phyloP scores from a whole-genome alignment of 2,329 filamentous ascomycete genomes.

The Aspergillus ibericus region DNA sequence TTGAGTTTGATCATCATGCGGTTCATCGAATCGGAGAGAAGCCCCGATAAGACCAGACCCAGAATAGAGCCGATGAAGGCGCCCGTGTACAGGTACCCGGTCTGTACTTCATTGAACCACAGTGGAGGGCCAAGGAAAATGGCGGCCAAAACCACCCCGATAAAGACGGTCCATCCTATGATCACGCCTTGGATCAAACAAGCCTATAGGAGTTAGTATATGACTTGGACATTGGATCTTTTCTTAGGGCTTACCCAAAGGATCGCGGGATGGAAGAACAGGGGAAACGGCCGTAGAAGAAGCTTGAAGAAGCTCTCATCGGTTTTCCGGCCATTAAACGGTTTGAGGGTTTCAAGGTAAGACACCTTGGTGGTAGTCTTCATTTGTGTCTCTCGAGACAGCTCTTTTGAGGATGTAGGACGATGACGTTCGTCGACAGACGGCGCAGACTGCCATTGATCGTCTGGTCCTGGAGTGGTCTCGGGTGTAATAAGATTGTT shows the following conservation, averaged over 20 bases:
- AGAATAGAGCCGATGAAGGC: constrained; percentile 80
- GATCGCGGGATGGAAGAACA: constrained; percentile 82
- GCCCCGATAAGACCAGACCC: constrained; percentile 74
- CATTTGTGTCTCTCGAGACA: constrained; percentile 3
- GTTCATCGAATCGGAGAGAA: constrained; percentile 71
- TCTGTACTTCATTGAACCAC: constrained; percentile 77
- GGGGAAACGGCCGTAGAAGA: constrained; percentile 71
- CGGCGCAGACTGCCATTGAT: constrained; percentile 8
- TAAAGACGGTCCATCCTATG: constrained; percentile 95
- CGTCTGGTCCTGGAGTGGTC: constrained; percentile 10
- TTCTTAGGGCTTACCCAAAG: constrained; percentile 62
- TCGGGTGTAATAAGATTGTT: constrained; percentile 5
- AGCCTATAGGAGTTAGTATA: constrained; percentile 36
- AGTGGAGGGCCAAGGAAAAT: constrained; percentile 79
- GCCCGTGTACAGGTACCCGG: constrained; percentile 83
- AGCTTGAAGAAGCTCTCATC: constrained; percentile 70
- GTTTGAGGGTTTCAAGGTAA: constrained; percentile 61
- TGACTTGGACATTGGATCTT: not conserved
- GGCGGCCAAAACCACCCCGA: constrained; percentile 77
- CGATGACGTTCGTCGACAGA: not conserved
- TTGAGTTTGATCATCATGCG: constrained; percentile 71
- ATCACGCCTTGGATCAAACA: constrained; percentile 81
- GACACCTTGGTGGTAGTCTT: constrained; percentile 51
- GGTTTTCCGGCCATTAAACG: constrained; percentile 81
- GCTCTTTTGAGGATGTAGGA: constrained; percentile 3